Conservation (phyloP, 75 land plant species). For the Sequoia sempervirens region DNA sequence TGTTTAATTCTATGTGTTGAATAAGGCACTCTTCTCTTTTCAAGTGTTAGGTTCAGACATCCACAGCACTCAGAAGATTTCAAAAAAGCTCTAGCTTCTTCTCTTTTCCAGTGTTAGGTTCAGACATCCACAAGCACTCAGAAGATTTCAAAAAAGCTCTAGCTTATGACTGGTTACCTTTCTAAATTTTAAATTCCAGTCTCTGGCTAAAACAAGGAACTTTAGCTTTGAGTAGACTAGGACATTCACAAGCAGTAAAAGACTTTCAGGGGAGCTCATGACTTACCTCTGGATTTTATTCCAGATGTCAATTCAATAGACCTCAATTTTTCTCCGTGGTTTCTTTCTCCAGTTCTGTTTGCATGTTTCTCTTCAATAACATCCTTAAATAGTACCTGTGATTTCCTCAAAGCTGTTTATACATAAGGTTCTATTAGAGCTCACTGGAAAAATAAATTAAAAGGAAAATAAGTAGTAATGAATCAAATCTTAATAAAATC, state of each 20-base stretch:
- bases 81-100: not conserved
- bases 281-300: slow-evolving; percentile 8
- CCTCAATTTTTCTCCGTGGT: slow-evolving; percentile 8
- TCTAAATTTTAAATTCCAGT: slow-evolving; percentile 2
- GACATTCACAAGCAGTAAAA: not conserved
- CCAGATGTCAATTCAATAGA: slow-evolving; percentile 10
- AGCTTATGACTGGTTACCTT: not conserved
- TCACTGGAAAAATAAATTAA: not conserved
- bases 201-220: slow-evolving; percentile 24
- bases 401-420: slow-evolving; percentile 34
- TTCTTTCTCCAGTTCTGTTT: slow-evolving; percentile 19
- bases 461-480: not conserved
- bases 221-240: slow-evolving; percentile 27
- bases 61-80: not conserved
- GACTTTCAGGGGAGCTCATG: not conserved
- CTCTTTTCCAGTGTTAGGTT: slow-evolving; percentile 4
- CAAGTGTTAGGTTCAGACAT: not conserved
- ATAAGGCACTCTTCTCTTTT: slow-evolving; percentile 3
- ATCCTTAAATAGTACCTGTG: slow-evolving; percentile 28
- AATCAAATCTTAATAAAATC: not conserved
- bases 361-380: slow-evolving; percentile 18
- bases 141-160: not conserved
- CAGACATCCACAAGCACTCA: not conserved
- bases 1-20: not conserved
- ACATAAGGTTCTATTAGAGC: not conserved